Percentiles rank a stretch among this genome's conserved stretches.
These are phyloP conservation scores for Volutella citrinella DNA, from an alignment of 2,329 filamentous ascomycete species.

Conservation along the genomic window DNA sequence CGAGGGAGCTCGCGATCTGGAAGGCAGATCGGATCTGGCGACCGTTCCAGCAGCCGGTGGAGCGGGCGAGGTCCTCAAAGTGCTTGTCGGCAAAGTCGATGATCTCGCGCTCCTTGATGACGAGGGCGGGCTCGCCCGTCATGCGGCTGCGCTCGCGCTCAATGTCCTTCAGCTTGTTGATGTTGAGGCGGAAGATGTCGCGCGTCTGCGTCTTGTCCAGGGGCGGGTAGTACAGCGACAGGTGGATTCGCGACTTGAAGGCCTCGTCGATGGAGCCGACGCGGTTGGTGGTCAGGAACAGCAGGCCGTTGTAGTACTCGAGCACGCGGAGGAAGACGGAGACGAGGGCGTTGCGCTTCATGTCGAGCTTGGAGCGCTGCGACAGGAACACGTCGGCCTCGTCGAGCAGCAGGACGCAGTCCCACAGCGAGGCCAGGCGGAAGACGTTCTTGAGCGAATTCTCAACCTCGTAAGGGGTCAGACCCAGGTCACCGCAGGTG, in stretches of 20 bases:
- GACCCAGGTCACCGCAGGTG: slow-evolving; percentile 46
- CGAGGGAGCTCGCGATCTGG: slow-evolving; percentile 35
- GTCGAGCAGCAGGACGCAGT: slow-evolving; percentile 35
- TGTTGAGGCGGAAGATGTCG: slow-evolving; percentile 40
- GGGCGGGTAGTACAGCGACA: slow-evolving; percentile 41
- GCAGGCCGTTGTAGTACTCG: slow-evolving; percentile 45
- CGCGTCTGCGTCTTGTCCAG: slow-evolving; percentile 36
- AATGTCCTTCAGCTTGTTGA: slow-evolving; percentile 35
- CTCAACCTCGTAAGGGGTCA: slow-evolving; percentile 41
- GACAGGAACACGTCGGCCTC: too few relatives aligned
- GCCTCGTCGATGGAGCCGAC: slow-evolving; percentile 48
- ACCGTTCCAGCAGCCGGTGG: slow-evolving; percentile 33
- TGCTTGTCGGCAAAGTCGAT: slow-evolving; percentile 35
- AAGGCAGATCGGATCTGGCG: slow-evolving; percentile 37
- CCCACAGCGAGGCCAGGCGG: slow-evolving; percentile 38
- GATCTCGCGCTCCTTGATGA: slow-evolving; percentile 34
- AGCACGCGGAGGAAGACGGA: slow-evolving; percentile 44
- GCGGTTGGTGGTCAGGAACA: slow-evolving; percentile 51
- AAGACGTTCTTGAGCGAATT: slow-evolving; percentile 40
- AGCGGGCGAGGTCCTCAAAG: slow-evolving; percentile 26
- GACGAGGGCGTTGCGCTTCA: slow-evolving; percentile 35
- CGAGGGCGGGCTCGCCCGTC: slow-evolving; percentile 32
- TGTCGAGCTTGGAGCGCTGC: slow-evolving; percentile 26
- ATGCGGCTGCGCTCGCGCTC: slow-evolving; percentile 32
- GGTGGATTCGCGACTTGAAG: slow-evolving; percentile 46